Evolutionary conservation across 345 rosid genomes (phyloP), one percentile per base, ranked within the genome.

Genomic region (Eucalyptus rudis): DNA sequence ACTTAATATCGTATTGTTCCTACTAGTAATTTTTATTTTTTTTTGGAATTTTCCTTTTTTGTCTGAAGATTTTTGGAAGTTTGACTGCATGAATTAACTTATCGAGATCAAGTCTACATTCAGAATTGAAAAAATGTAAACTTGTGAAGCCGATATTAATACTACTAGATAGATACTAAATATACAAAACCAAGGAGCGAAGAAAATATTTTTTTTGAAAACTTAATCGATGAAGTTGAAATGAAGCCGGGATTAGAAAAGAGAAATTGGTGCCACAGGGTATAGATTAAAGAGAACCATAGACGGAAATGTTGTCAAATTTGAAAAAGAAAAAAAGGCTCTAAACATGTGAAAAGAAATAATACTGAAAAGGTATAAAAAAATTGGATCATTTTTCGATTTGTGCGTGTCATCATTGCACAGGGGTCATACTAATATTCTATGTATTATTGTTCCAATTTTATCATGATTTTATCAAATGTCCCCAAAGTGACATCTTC

Each of bases 71-170:
- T 50, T 52, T 19, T 20, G 58, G 58, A 19, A 52, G 25, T 52
- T 52, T 20, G 58, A 52, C 25, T 0, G 1, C 62, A 56, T 56
- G 27, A 24, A 10, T 56, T 10, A 62, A 13, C 68, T 62, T 62
- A 6, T 59, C 8, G 3, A 62, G 68, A 27, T 62, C 0, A 13
- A 66, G 40, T 7, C 33, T 66, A 66, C 20, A 66, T 66, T 66
- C 6, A n/a, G 1, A 66, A 66, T n/a, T n/a, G 10, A 0, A n/a
- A n/a, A n/a, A 66, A 33, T 15, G 19, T 7, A 64, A 16, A n/a
- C 7, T 11, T 15, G 76, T 15, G 76, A 66, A 66, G 6, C 6
- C 3, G 1, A n/a, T n/a, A 66, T 0, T 7, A 7, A 66, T 0
- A n/a, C 40, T 66, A 66, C 76, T 64, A 64, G 36, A 64, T n/a